Conservation (phyloP, 345 rosid species). For the Arabidopsis thaliana region DNA sequence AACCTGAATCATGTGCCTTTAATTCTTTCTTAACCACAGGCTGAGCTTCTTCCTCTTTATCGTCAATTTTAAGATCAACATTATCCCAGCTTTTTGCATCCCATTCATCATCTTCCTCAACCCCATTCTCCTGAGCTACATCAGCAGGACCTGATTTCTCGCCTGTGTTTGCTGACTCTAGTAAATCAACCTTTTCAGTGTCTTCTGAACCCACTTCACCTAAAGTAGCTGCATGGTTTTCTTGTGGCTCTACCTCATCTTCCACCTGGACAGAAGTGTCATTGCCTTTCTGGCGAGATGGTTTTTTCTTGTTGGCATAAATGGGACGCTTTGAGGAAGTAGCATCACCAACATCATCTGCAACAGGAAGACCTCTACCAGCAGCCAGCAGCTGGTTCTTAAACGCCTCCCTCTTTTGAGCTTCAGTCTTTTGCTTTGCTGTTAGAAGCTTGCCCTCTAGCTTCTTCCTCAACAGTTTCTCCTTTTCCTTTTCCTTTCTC, state of each 20-base stretch:
- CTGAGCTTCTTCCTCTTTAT: slow-evolving; percentile 79
- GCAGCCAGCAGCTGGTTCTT: slow-evolving; percentile 79
- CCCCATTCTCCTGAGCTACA: slow-evolving; percentile 57
- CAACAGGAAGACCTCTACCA: slow-evolving; percentile 52
- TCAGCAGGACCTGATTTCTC: slow-evolving; percentile 57
- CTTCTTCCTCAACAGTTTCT: slow-evolving; percentile 83
- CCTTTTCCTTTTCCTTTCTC: slow-evolving; percentile 90
- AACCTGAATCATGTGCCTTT: slow-evolving; percentile 57
- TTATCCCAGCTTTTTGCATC: slow-evolving; percentile 98
- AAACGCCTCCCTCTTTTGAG: slow-evolving; percentile 82
- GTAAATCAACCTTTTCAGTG: slow-evolving; percentile 54
- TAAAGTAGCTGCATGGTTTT: slow-evolving; percentile 47
- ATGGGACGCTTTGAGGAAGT: slow-evolving; percentile 69
- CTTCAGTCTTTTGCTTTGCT: slow-evolving; percentile 89
- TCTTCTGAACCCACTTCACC: slow-evolving; percentile 55
- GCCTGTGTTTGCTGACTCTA: slow-evolving; percentile 48
- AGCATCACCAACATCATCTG: slow-evolving; percentile 58
- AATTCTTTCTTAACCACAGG: slow-evolving; percentile 57
- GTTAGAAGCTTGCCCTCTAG: slow-evolving; percentile 90
- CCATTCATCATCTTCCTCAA: slow-evolving; percentile 90
- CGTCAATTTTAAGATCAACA: slow-evolving; percentile 77
- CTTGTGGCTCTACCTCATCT: slow-evolving; percentile 54
- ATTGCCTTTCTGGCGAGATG: slow-evolving; percentile 64
- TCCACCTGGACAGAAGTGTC: slow-evolving; percentile 56
- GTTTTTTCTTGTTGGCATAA: slow-evolving; percentile 81